Evolutionary conservation across 345 rosid genomes (phyloP), one percentile per base, ranked within the genome.

Genomic region (Rhizophora mangle): DNA sequence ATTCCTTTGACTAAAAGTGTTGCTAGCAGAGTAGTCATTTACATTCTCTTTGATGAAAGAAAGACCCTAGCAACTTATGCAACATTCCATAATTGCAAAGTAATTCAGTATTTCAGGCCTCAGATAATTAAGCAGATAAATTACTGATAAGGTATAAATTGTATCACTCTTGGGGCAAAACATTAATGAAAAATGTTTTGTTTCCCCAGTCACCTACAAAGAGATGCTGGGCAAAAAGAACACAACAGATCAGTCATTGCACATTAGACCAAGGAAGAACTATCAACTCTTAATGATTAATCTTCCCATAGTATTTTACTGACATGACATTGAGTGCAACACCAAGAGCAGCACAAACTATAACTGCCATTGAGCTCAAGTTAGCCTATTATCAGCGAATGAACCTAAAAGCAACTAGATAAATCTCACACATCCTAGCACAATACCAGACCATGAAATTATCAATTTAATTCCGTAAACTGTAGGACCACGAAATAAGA

Each of bases 341-440:
- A 30, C 20, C 37, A 37, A 27, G 20, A 51, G 29, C 53, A 21
- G 51, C 59, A 49, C 5, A 69, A 37, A 11, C 18, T 56, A 9
- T 43, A 53, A 63, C 61, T 6, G 32, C 49, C 47, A 60, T 53
- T 49, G 27, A 21, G 9, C 67, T 43, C 20, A 51, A 26, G 36
- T 31, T 20, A 57, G 20, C 29, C 47, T 30, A 34, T 21, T 47
- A 67, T 39, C 64, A 74, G 57, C 39, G 19, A 57, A 70, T 59
- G 61, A 63, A 64, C 63, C 62, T 47, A 69, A 57, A 66, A 66
- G 60, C 64, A 82, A 22, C 52, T 54, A 10, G 26, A 71, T 31
- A 67, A 57, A 65, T 37, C 47, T 7, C 29, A 21, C n/a, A 34
- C 22, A 46, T 59, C 63, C 11, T 29, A 43, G 31, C 32, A 52